Evolutionary conservation across 176 grass and related monocot genomes (phyloP), one percentile per base, ranked within the genome.

Genomic region (Oryza coarctata): DNA sequence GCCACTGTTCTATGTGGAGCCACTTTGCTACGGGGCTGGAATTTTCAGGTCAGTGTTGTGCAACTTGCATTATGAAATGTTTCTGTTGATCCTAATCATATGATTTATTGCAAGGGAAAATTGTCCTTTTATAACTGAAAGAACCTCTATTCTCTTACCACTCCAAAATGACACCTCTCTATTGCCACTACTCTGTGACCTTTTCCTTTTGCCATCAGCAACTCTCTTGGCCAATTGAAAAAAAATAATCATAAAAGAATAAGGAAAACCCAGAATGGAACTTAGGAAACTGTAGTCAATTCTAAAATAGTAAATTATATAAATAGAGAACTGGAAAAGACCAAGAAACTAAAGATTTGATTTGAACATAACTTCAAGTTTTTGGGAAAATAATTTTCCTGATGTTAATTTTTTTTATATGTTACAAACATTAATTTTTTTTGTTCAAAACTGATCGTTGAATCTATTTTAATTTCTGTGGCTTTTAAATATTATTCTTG

Each of bases 11-110:
- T 98, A 45, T 98, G 95, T 91, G 95, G 92, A 84, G 92, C 90
- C 67, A 92, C 95, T 83, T 88, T 94, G 76, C 78, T 94, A 74
- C 89, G 79, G 70, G 95, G 95, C 74, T 98, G 95, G 95, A 98
- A 94, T 89, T 90, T 98, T 91, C 95, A 98, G 92, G 95, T 98
- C 77, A 66, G 67, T 84, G 35, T 40, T 61, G 18, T 66, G 38
- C 31, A 61, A 63, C 74, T 71, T 80, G 50, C 18, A 35, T 63
- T 66, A 75, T 79, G 61, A 20, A 47, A 57, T 80, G 35, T 31
- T 82, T 65, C 1, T 75, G 34, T 80, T 76, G 18, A 5, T 50
- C 18, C 32, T 73, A 87, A 45, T 38, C 23, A 58, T 65, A 44
- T 44, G 36, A 14, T 65, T 83, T 72, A 26, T 60, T 76, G 41